Conservation (phyloP, 257 asterid species). For the Salvia hispanica region DNA sequence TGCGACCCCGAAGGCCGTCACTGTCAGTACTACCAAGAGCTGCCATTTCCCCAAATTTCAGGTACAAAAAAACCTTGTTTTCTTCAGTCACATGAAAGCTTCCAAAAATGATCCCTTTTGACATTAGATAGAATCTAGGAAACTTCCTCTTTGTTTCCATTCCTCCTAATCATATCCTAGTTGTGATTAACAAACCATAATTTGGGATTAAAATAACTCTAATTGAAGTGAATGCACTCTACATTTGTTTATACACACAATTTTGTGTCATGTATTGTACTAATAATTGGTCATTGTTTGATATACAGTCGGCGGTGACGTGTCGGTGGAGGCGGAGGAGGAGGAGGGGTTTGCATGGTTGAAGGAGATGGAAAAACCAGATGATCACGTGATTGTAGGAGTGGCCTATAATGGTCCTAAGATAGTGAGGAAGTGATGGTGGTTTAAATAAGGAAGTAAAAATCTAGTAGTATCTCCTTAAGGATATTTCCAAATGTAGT, state of each 20-base stretch:
- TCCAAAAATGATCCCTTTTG: background rate
- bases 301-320: slow-evolving; percentile 37
- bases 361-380: slow-evolving; percentile 73
- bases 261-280: no score
- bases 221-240: no score
- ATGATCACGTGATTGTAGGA: slow-evolving; percentile 58
- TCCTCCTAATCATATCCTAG: no score
- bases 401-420: slow-evolving; percentile 66
- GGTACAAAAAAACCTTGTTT: slow-evolving; percentile 23
- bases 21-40: slow-evolving; percentile 70
- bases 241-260: no score
- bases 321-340: slow-evolving; percentile 35
- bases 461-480: background rate
- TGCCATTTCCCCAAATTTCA: slow-evolving; percentile 44
- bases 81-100: background rate
- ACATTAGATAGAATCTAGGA: background rate
- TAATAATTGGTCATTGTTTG: background rate
- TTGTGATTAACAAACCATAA: no score
- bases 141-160: slow-evolving; percentile 1
- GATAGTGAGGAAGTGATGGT: slow-evolving; percentile 45
- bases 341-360: slow-evolving; percentile 72
- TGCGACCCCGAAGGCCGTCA: slow-evolving; percentile 86
- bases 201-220: no score
- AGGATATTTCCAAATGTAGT: background rate
- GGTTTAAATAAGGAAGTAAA: background rate